Evolutionary conservation across 805 yeast genomes (phyloP), one percentile per base, ranked within the genome.

Genomic region (Nakazawaea anatomiae): DNA sequence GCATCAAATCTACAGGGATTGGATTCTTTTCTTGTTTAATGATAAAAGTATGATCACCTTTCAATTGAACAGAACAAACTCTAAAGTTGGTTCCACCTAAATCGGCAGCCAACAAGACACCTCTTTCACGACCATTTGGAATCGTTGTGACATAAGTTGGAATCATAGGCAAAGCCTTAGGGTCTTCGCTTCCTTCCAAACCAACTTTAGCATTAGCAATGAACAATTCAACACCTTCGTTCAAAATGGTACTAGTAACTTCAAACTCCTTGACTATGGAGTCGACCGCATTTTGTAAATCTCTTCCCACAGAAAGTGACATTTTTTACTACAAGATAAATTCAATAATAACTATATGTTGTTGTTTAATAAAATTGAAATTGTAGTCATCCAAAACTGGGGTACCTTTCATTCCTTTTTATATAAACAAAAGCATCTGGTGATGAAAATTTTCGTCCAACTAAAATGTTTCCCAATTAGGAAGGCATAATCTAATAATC

Each of bases 61-160:
- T 73, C 59, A 92, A 75, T 38, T 75, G 66, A 32, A 92, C 91
- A 1, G 97, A 89, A 64, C 97, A 90, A 29, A 94, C 96, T 61
- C 99, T 77, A 70, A 92, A 89, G 67, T 94, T 91, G 52, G 98
- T 91, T 47, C 98, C 98, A 55, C 99, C 99, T 48, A 92, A 75
- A 64, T 92, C 98, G 4, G 94, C 96, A 50, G 98, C 98, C 54
- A 92, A 71, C 55, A 77, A 81, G 39, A 87, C 73, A 43, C 98
- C 98, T 50, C 73, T 74, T 65, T 92, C 99, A 45, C 78, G 74
- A 42, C 99, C 99, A 42, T 76, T 78, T 27, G 99, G 99, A 51
- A 89, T 77, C 9, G 79, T 75, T 7, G 96, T 88, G 35, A 92
- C 96, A 63, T 68, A 92, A 1, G 96, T 80, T 38, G 98, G 98